phyloP scores from a whole-genome alignment of 192 early-diverging fungal genomes.

The Podochytrium sp. region DNA sequence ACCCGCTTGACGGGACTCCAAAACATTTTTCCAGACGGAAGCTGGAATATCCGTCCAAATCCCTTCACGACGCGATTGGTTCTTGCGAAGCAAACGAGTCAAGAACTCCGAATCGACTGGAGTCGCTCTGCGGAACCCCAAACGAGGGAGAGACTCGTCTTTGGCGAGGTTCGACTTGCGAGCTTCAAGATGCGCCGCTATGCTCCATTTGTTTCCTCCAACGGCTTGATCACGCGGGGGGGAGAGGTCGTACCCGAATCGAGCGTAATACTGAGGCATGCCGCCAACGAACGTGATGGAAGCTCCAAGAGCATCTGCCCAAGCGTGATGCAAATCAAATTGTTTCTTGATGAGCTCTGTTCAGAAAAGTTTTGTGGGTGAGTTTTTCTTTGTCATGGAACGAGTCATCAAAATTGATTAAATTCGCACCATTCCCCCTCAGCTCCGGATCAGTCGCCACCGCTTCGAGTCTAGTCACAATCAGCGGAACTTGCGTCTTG shows the following conservation, averaged over 20 bases:
- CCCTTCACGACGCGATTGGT: background rate
- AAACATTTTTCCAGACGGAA: constrained; percentile 8
- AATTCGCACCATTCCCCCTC: background rate
- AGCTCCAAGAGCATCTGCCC: constrained; percentile 20
- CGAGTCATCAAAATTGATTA: background rate
- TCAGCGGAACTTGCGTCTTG: background rate
- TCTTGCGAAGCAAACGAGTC: background rate
- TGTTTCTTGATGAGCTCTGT: constrained; percentile 23
- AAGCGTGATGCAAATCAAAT: constrained; percentile 25
- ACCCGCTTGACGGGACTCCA: constrained; percentile 9
- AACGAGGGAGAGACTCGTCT: background rate
- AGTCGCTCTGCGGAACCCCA: background rate
- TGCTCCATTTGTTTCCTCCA: background rate
- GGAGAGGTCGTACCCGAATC: constrained; percentile 29
- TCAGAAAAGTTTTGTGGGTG: background rate
- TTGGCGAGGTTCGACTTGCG: background rate
- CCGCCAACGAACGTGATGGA: constrained; percentile 32
- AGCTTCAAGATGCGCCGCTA: background rate
- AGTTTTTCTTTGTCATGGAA: background rate
- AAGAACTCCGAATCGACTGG: background rate
- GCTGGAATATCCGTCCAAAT: constrained; percentile 29
- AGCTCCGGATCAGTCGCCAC: constrained; percentile 29
- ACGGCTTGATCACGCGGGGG: background rate
- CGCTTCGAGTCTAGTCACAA: constrained; percentile 26
- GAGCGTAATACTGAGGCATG: constrained; percentile 30